Evolutionary conservation across 2,329 filamentous ascomycete species (phyloP).

Genomic region (Sporothrix humicola): DNA sequence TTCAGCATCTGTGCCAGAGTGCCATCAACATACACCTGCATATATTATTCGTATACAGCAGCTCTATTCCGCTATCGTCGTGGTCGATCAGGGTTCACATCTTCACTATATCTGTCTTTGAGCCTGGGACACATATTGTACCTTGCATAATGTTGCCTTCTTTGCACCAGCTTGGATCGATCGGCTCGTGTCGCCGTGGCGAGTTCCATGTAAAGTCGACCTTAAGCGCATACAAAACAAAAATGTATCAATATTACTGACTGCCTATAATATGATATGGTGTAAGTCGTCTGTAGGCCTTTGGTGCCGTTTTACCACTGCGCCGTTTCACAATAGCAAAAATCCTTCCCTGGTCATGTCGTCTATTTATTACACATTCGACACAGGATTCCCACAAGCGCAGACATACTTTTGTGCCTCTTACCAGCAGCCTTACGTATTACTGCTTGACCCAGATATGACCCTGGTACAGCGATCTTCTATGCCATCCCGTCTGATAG

Average conservation of each 20-base stretch:
- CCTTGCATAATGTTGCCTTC: not conserved
- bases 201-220: not conserved
- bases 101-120: not conserved
- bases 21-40: not conserved
- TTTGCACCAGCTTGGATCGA: not conserved
- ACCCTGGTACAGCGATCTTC: not conserved
- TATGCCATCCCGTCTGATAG: not conserved
- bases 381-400: not conserved
- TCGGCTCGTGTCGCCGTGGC: not conserved
- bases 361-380: not conserved
- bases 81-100: not conserved
- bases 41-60: not conserved
- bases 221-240: not conserved
- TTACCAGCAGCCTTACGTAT: conserved; percentile 5
- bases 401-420: not conserved
- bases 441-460: not conserved
- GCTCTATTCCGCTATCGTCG: not conserved
- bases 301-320: not conserved
- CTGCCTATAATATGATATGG: not conserved
- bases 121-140: not conserved
- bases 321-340: not conserved
- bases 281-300: not conserved
- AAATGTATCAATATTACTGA: not conserved
- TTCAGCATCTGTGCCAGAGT: not conserved
- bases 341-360: not conserved